A percentile compares a stretch with the other conserved stretches of the same genome.
phyloP scores from a whole-genome alignment of 2,329 filamentous ascomycete genomes.

The Ophiocordyceps sinensis region DNA sequence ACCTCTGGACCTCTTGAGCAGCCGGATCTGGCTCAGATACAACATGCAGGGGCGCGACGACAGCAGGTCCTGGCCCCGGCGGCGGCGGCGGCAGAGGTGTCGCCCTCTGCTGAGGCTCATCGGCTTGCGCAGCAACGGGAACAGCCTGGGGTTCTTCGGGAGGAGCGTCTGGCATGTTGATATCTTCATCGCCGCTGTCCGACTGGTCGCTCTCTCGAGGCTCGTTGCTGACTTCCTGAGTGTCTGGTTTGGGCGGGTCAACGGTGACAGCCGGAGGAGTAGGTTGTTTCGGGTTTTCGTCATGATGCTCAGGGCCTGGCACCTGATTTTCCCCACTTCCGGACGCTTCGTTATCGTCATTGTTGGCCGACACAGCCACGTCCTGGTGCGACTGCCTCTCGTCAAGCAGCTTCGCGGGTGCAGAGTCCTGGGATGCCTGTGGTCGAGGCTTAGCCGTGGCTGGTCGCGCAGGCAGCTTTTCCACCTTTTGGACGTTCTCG shows the following conservation, averaged over 20 bases:
- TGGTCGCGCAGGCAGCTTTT: constrained; percentile 40
- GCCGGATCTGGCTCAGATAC: constrained; percentile 26
- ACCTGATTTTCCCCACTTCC: constrained; percentile 32
- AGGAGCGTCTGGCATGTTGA: constrained; percentile 52
- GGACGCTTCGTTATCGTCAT: constrained; percentile 28
- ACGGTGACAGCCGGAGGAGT: constrained; percentile 20
- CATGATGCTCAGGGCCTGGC: constrained; percentile 24
- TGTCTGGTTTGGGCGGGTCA: constrained; percentile 25
- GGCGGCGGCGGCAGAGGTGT: constrained; percentile 35
- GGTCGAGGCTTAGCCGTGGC: constrained; percentile 39
- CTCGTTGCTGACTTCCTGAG: constrained; percentile 9
- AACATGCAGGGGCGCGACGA: constrained; percentile 24
- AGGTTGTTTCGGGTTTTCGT: constrained; percentile 32
- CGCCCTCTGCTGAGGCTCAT: constrained; percentile 16
- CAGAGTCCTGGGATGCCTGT: constrained; percentile 36
- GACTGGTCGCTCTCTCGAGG: constrained; percentile 17
- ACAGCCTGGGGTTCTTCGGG: constrained; percentile 34
- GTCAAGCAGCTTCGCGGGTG: constrained; percentile 22
- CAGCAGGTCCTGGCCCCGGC: constrained; percentile 27
- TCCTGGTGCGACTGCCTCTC: constrained; percentile 33
- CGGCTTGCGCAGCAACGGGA: constrained; percentile 20
- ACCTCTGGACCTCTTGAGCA: constrained; percentile 36
- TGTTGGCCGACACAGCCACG: constrained; percentile 18
- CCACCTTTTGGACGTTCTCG: constrained; percentile 42
- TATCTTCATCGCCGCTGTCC: constrained; percentile 41